Conservation (phyloP, 208 protist species). For the Herpetomonas tarakana region DNA sequence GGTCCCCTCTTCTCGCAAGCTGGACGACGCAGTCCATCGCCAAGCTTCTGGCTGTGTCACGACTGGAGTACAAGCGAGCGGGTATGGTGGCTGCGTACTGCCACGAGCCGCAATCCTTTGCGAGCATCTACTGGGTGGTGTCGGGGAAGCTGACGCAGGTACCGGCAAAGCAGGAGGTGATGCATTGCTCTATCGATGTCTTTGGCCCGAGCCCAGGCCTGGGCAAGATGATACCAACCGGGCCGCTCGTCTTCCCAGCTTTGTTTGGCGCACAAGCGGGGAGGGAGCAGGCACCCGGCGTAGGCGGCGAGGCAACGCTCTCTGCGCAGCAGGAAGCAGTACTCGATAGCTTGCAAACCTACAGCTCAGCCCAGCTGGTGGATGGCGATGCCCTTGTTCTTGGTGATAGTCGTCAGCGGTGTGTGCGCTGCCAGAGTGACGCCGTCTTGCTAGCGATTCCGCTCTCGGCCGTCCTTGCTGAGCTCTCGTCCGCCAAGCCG, state of each 20-base stretch:
- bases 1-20: conserved; percentile 26
- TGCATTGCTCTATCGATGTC: conserved; percentile 12
- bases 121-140: conserved; percentile 56
- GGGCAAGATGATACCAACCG: conserved; percentile 20
- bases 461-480: conserved; percentile 15
- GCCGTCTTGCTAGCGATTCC: conserved; percentile 43
- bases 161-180: conserved; percentile 39
- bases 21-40: conserved; percentile 39
- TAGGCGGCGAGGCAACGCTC: conserved; percentile 9
- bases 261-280: conserved; percentile 10
- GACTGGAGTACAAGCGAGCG: conserved; percentile 18
- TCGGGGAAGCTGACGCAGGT: conserved; percentile 61
- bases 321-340: conserved; percentile 26
- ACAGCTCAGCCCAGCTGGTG: conserved; percentile 46
- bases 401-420: conserved; percentile 29
- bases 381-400: conserved; percentile 59
- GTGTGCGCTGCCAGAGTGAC: conserved; percentile 48
- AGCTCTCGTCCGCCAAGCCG: conserved; percentile 22
- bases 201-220: not conserved
- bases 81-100: conserved; percentile 42
- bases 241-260: conserved; percentile 23
- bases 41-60: conserved; percentile 21
- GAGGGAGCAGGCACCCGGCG: conserved; percentile 4
- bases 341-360: conserved; percentile 31
- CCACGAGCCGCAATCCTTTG: conserved; percentile 29